Evolutionary conservation across 192 early-diverging fungal species (phyloP), one percentile per base, ranked within the genome.

Genomic region (Dispira parvispora): DNA sequence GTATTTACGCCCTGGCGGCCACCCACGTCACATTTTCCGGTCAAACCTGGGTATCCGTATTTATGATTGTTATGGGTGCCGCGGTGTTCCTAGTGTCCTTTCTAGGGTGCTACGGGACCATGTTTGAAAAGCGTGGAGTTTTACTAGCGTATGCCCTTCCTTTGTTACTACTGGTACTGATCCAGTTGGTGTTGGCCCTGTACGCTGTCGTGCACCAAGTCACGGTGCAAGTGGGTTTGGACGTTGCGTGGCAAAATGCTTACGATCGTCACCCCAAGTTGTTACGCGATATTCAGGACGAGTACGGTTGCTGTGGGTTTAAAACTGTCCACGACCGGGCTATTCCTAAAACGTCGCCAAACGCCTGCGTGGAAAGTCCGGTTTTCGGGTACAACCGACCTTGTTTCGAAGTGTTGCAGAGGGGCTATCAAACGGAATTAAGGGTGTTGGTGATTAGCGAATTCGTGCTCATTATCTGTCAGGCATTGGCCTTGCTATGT

Each of bases 241-340:
- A 72, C 52, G 26, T 49, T 1, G 63, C 73, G n/a, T 82, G 81
- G 81, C 46, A 61, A 2, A 68, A 65, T 16, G 68, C 67, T 1
- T 77, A 74, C 54, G 63, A 69, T 12, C 38, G 64, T 18, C 71
- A 78, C 45, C 71, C 62, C 1, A 62, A 67, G 9, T 25, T 67
- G 9, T 53, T 82, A 21, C 68, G 68, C 62, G 68, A 71, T 52
- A 27, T 79, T 14, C 73, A 82, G 65, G 70, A 72, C 27, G 56
- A 57, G 26, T 76, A 68, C 53, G 74, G 74, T 11, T 79, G 77
- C 45, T 76, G 77, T 50, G 77, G 77, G 25, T 79, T 79, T 45
- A 53, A 54, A 38, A 65, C 67, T 23, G 45, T 53, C 0, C 45
- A 42, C 0, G 70, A 76, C 46, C 68, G 74, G 66, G 71, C 77